Base-by-base conservation (phyloP, 495 filamentous ascomycete genomes). In the Collariella sp. region DNA sequence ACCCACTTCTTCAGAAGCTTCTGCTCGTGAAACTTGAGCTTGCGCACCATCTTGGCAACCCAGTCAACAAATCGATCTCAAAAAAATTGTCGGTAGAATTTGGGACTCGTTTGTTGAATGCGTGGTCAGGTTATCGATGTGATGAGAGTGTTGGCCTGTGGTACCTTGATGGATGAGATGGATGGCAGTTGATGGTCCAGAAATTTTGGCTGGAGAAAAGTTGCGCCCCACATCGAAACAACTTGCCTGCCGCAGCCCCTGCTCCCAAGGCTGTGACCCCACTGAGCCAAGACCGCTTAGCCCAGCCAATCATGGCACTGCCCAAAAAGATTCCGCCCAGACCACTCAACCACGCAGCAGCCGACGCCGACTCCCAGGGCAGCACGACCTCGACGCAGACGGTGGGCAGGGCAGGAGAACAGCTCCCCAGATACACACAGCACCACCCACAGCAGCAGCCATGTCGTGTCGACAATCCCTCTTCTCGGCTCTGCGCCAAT, bases 11-110 rank as follows among this genome's bases (percentile, higher is more conserved):
- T 60, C 7, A 60, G 22, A 31, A 60, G 57, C 57, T 60, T 60
- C 38, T 60, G 84, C 42, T 60, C 57, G 20, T 60, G 53, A 41
- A 91, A 80, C 72, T 95, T 96, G 64, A 97, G 81, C 70, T 91
- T 85, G 55, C 91, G 85, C 61, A 93, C 87, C 88, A 94, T 94
- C 46, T 64, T 81, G 58, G 49, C 12, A 24, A 47, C 10, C 31
- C 9, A 31, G n/a, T 24, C 7, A n/a, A 26, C 19, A 23, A 19
- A 23, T n/a, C n/a, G n/a, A n/a, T n/a, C n/a, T n/a, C n/a, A n/a
- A n/a, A n/a, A n/a, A n/a, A n/a, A n/a, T 42, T n/a, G 29, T n/a
- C 26, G n/a, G 33, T 49, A 3, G 16, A 34, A 42, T 29, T 54
- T 11, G 3, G 13, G 7, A 5, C 24, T 23, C 44, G 11, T 13